Base-by-base conservation (phyloP, 805 yeast genomes). In the Priceomyces fermenticarens region DNA sequence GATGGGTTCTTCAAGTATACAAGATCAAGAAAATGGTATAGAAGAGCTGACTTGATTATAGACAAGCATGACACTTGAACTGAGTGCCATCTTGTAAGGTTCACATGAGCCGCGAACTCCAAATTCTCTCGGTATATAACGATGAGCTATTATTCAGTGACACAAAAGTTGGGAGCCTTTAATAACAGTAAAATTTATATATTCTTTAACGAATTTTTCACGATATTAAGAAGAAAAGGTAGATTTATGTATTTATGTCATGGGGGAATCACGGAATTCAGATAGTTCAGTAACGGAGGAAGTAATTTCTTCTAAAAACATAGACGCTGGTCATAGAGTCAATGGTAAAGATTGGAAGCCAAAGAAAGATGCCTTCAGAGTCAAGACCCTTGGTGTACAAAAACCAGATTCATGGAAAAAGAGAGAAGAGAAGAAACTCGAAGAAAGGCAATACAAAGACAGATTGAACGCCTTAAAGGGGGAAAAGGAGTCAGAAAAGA, bases 291-390 rank as follows among this genome's bases (percentile, higher is more conserved):
- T 20, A 4, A 5, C 25, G 8, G 25, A 20, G 25, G 25, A 20
- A 20, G 25, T 20, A 5, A 5, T 8, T 20, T 20, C 25, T 1
- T 55, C 58, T 9, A 64, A 63, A 41, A 70, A 59, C n/a, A 54
- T 48, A 25, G 67, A 58, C 2, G 77, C 70, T 51, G 84, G 84
- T 3, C 33, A 64, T 10, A 59, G 78, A 42, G 77, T 77, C n/a
- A 77, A 75, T 56, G 88, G 88, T 30, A 85, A 85, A 56, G 69
- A 74, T 32, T 86, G 90, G 90, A 86, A 86, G 53, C 73, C 70
- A 11, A 73, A 74, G 42, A 85, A 83, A 53, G 77, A 70, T 40
- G 87, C 89, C 3, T 81, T 83, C 54, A 75, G 89, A 57, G 77
- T 80, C 16, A 80, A 67, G 47, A 70, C 83, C 23, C 54, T 71